Percentiles rank a stretch among this genome's conserved stretches.
Conservation (phyloP, 176 grass and related monocot species). For the Areca catechu region DNA sequence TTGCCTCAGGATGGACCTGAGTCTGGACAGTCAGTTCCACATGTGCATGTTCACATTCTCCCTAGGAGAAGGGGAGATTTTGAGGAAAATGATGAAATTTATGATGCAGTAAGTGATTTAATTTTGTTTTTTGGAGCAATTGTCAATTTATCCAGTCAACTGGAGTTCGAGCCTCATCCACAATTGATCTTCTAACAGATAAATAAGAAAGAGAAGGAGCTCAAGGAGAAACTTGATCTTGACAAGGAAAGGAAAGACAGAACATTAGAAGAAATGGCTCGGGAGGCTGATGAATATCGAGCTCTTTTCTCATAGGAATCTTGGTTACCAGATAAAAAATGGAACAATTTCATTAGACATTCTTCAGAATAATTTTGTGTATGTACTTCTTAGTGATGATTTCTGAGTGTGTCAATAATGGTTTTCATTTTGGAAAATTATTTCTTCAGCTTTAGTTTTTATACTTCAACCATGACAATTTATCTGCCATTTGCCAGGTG, state of each 20-base stretch:
- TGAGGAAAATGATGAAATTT: conserved; percentile 91
- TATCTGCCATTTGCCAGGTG: too few species aligned
- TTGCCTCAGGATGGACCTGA: conserved; percentile 73
- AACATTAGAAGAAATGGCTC: conserved; percentile 62
- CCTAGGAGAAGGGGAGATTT: conserved; percentile 88
- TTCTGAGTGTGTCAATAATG: too few species aligned
- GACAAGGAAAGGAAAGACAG: conserved; percentile 73
- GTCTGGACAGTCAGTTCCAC: conserved; percentile 84
- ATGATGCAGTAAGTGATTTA: conserved; percentile 44
- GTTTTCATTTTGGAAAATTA: too few species aligned
- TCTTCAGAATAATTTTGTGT: too few species aligned
- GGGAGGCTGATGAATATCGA: conserved; percentile 49
- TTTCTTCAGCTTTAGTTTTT: too few species aligned
- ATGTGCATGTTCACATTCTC: conserved; percentile 88
- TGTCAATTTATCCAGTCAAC: too few species aligned
- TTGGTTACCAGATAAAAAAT: too few species aligned
- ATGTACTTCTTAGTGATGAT: too few species aligned
- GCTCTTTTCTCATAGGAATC: conserved; percentile 43
- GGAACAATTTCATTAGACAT: too few species aligned
- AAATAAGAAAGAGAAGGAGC: conserved; percentile 65
- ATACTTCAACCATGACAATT: too few species aligned
- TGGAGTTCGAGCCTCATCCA: neutral
- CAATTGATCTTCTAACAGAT: conserved; percentile 28
- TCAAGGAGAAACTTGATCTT: conserved; percentile 93
- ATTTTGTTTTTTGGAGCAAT: too few species aligned